Evolutionary conservation across 2,329 filamentous ascomycete species (phyloP).

Genomic region (Neofusicoccum ribis): DNA sequence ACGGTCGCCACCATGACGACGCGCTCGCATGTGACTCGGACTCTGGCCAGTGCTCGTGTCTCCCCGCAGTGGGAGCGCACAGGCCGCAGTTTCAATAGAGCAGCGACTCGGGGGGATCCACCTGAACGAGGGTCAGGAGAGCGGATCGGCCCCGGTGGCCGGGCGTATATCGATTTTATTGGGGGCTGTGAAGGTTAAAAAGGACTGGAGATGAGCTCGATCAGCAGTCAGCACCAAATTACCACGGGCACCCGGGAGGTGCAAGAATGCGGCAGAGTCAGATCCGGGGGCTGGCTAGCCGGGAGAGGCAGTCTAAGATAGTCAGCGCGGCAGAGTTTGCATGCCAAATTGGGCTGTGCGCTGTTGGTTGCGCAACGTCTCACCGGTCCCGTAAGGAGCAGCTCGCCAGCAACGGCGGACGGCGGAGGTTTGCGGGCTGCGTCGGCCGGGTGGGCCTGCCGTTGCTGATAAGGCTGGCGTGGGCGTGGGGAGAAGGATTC

Average conservation of each 20-base stretch:
- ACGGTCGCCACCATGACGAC: no score
- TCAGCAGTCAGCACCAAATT: background rate
- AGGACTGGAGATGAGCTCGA: background rate
- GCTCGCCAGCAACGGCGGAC: background rate
- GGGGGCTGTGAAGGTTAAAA: background rate
- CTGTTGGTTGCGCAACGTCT: conserved; percentile 7
- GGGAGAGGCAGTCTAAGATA: background rate
- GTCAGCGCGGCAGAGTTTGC: background rate
- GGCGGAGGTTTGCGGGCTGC: background rate
- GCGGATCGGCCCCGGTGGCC: background rate
- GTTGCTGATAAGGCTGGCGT: background rate
- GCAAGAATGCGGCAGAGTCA: background rate
- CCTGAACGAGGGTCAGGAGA: background rate
- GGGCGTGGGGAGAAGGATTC: background rate
- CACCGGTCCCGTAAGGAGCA: background rate
- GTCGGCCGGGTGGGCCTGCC: background rate
- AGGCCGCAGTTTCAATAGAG: conserved; percentile 7
- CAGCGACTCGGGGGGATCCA: background rate
- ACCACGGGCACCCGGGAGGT: background rate
- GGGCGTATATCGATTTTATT: background rate
- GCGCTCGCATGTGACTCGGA: background rate
- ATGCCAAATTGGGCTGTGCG: background rate
- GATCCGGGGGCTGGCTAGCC: conserved; percentile 6
- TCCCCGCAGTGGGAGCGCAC: conserved; percentile 5
- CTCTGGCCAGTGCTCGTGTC: background rate